phyloP scores from a whole-genome alignment of 257 asterid genomes.

The Solanum chilense region DNA sequence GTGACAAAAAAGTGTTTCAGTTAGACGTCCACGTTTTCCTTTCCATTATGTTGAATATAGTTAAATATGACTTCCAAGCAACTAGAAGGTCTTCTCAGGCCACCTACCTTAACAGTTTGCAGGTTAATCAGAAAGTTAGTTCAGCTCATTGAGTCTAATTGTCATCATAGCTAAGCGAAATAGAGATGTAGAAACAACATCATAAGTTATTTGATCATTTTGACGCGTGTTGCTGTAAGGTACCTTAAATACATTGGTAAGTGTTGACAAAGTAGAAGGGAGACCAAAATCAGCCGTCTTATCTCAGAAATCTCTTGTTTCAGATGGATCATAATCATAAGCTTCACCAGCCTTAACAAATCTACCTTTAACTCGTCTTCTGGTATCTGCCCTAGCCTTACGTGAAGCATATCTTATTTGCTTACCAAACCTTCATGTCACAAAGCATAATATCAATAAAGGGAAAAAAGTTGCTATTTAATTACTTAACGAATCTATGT shows the following conservation, averaged over 20 bases:
- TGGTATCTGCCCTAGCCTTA: constrained; percentile 85
- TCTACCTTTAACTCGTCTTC: constrained; percentile 87
- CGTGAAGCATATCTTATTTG: constrained; percentile 89
- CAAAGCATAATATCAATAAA: not conserved
- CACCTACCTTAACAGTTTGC: not conserved
- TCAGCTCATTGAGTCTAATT: not conserved
- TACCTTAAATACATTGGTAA: not conserved
- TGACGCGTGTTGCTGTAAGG: not conserved
- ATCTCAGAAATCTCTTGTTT: constrained; percentile 21
- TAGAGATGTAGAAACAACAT: not conserved
- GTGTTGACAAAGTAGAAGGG: not conserved
- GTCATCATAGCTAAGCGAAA: not conserved
- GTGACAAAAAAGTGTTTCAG: not conserved
- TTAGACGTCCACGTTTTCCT: not conserved
- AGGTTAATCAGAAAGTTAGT: not conserved
- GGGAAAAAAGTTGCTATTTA: not conserved
- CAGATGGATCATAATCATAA: constrained; percentile 41
- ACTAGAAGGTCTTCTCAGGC: not conserved
- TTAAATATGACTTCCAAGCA: not conserved
- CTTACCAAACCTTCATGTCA: constrained; percentile 57
- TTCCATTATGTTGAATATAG: not conserved
- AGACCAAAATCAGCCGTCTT: not conserved
- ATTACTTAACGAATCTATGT: not conserved
- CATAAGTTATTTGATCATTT: not conserved
- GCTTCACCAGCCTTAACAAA: constrained; percentile 80